Percentiles rank a stretch among this genome's conserved stretches.
Conservation (phyloP, 352 stramenopile species). For the Blastocystis sp. region DNA sequence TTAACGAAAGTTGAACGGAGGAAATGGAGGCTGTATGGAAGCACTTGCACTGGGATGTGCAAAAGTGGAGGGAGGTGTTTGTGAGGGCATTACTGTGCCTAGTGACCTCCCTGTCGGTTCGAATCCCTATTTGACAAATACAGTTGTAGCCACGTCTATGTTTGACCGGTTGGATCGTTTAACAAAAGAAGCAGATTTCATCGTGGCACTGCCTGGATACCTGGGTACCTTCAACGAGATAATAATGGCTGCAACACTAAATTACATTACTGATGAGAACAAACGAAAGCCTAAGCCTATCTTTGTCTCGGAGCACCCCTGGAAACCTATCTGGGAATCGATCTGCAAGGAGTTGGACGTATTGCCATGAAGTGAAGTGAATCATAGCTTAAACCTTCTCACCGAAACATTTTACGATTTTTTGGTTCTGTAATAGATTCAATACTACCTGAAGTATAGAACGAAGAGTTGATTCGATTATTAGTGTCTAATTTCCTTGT, state of each 20-base stretch:
- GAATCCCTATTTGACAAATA: conserved; percentile 20
- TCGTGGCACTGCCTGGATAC: conserved; percentile 15
- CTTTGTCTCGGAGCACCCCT: conserved; percentile 2
- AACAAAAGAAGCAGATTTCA: background rate
- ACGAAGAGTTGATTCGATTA: conserved; percentile 18
- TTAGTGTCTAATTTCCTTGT: background rate
- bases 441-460: background rate
- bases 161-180: conserved; percentile 34
- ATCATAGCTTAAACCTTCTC: background rate
- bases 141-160: background rate
- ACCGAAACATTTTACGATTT: background rate
- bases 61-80: background rate
- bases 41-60: conserved; percentile 1
- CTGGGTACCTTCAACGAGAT: conserved; percentile 49
- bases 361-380: background rate
- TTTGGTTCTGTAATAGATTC: background rate
- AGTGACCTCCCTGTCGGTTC: conserved; percentile 18
- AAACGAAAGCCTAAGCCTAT: background rate
- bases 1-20: conserved; percentile 45
- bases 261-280: conserved; percentile 48
- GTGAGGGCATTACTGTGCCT: background rate
- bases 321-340: conserved; percentile 37
- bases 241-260: conserved; percentile 16
- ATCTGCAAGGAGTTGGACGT: conserved; percentile 7
- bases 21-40: conserved; percentile 49